phyloP scores from a whole-genome alignment of 768 basidiomycete species.

The Podaxis carcinomalis region DNA sequence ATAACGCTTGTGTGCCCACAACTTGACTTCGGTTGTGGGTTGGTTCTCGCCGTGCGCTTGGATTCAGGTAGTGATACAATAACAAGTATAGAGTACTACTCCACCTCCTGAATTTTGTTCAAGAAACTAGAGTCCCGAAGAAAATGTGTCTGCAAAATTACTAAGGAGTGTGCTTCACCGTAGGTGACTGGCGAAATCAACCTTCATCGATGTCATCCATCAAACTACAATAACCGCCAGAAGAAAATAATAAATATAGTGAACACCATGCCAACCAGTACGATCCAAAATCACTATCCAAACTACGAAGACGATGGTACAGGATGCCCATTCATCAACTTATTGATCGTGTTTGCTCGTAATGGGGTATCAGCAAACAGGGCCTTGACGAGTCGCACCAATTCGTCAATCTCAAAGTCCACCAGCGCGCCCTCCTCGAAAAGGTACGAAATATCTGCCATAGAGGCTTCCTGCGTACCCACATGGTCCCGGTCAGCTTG shows the following conservation, averaged over 20 bases:
- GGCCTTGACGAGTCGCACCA: conserved; percentile 76
- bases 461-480: conserved; percentile 76
- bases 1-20: not conserved
- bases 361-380: conserved; percentile 85
- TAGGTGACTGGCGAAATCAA: too few species aligned
- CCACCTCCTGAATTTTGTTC: too few species aligned
- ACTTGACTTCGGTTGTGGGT: not conserved
- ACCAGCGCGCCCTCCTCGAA: conserved; percentile 89
- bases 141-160: too few species aligned
- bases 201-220: too few species aligned
- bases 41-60: too few species aligned
- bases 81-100: too few species aligned
- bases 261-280: not conserved
- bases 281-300: not conserved
- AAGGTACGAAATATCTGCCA: conserved; percentile 88
- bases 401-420: conserved; percentile 83
- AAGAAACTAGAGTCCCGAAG: too few species aligned
- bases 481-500: not conserved
- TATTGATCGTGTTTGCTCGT: conserved; percentile 78
- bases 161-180: too few species aligned
- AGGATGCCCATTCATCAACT: conserved; percentile 62
- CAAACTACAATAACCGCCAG: not conserved
- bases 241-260: not conserved
- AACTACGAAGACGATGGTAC: conserved; percentile 14
- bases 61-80: too few species aligned